phyloP scores from a whole-genome alignment of 768 basidiomycete genomes.

The Pluteus cervinus region DNA sequence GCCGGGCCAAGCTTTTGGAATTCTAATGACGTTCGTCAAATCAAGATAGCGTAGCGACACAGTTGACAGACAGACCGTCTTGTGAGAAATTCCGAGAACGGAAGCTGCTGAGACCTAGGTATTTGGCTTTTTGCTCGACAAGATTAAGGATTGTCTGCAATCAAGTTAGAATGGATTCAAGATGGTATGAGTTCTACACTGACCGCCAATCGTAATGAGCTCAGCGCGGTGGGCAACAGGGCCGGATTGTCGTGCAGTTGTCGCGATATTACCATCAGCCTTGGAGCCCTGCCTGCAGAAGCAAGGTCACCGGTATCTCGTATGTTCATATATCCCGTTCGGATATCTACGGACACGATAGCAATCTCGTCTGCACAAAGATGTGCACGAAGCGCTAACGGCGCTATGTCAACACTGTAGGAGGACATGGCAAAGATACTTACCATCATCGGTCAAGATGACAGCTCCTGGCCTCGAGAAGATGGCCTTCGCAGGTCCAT shows the following conservation, averaged over 20 bases:
- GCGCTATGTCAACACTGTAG: background rate
- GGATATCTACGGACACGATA: conserved; percentile 68
- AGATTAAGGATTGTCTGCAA: conserved; percentile 77
- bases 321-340: conserved; percentile 74
- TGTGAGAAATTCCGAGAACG: conserved; percentile 59
- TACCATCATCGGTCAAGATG: conserved; percentile 50
- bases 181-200: conserved; percentile 15
- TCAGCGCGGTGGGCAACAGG: conserved; percentile 49
- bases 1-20: conserved; percentile 61
- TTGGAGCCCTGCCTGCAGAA: conserved; percentile 64
- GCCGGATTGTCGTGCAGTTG: conserved; percentile 67
- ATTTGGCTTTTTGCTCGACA: conserved; percentile 79
- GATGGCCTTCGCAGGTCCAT: conserved; percentile 41
- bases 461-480: conserved; percentile 63
- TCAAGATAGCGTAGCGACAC: background rate
- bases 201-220: conserved; percentile 58
- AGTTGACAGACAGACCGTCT: conserved; percentile 41
- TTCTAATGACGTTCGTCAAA: conserved; percentile 36
- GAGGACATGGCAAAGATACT: conserved; percentile 6
- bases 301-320: conserved; percentile 79
- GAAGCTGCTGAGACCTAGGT: conserved; percentile 76
- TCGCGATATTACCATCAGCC: conserved; percentile 52
- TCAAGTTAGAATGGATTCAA: conserved; percentile 3
- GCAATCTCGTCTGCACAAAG: conserved; percentile 75
- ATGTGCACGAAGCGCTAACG: conserved; percentile 51